Conservation (phyloP, 2,329 filamentous ascomycete genomes). For the Ophiocordyceps sinensis region DNA sequence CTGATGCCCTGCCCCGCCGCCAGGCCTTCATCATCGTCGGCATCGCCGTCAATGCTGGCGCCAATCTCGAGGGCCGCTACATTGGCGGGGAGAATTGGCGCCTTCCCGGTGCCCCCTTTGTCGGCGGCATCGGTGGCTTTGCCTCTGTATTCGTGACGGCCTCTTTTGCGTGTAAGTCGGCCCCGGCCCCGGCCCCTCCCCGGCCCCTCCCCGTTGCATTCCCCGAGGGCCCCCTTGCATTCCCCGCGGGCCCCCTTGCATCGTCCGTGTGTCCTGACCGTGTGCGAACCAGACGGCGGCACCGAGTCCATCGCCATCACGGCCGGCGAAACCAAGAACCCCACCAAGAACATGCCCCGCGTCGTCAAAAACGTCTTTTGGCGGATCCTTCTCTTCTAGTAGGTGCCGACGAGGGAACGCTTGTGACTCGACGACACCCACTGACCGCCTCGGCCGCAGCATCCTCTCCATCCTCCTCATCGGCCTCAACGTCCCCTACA, state of each 20-base stretch:
- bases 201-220: no score
- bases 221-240: no score
- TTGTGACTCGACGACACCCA: neutral
- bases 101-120: conserved; percentile 46
- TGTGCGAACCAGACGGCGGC: conserved; percentile 21
- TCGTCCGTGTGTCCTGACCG: neutral
- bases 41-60: conserved; percentile 38
- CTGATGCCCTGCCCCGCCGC: neutral
- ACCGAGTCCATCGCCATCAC: conserved; percentile 53
- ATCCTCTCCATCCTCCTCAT: conserved; percentile 26
- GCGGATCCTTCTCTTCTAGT: conserved; percentile 41
- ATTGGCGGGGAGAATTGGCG: conserved; percentile 46
- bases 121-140: conserved; percentile 50
- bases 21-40: conserved; percentile 46
- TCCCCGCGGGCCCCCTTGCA: no score
- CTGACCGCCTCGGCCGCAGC: conserved; percentile 6
- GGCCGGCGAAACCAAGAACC: conserved; percentile 50
- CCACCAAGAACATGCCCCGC: conserved; percentile 42
- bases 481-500: conserved; percentile 45
- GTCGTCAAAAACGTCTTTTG: conserved; percentile 54
- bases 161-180: conserved; percentile 35
- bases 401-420: conserved; percentile 1
- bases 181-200: neutral
- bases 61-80: conserved; percentile 35
- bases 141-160: conserved; percentile 40